Conservation (phyloP, 371 early-diverging fungal genomes). For the Mortierella sp. region DNA sequence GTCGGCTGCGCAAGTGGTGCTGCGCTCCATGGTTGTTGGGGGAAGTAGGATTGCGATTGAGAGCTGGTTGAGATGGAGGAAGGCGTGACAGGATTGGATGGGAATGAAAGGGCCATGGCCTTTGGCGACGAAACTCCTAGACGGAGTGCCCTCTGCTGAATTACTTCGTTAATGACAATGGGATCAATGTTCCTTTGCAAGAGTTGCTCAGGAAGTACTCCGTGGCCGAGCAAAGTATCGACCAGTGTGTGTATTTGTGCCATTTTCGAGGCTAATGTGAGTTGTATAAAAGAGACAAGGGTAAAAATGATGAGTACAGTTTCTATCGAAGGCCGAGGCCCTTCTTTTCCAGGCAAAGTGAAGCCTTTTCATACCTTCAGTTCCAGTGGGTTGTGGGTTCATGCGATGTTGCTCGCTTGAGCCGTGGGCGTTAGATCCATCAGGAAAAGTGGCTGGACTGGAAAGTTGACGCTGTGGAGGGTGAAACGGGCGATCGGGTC, state of each 20-base stretch:
- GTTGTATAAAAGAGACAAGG: not conserved
- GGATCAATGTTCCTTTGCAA: constrained; percentile 27
- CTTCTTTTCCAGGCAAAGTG: not conserved
- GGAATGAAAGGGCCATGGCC: not conserved
- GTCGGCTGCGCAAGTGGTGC: not conserved
- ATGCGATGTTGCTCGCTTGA: not conserved
- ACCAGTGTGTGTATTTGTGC: constrained; percentile 20
- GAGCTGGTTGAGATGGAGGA: not conserved
- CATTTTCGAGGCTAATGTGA: not conserved
- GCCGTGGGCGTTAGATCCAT: not conserved
- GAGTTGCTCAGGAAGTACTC: constrained; percentile 28
- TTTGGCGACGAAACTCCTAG: not conserved
- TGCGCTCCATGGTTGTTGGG: not conserved
- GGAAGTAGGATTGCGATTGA: not conserved
- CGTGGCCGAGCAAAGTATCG: constrained; percentile 22
- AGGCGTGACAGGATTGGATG: not conserved
- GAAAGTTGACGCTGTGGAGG: not conserved
- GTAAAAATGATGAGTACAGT: not conserved
- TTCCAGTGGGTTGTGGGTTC: not conserved
- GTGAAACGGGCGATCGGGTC: not conserved
- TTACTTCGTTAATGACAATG: constrained; percentile 14
- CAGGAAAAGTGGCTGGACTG: not conserved
- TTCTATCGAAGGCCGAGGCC: not conserved
- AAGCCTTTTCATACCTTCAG: not conserved
- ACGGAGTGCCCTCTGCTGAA: constrained; percentile 4